Base-by-base conservation (phyloP, 495 filamentous ascomycete species). In the Penicillium verhagenii region DNA sequence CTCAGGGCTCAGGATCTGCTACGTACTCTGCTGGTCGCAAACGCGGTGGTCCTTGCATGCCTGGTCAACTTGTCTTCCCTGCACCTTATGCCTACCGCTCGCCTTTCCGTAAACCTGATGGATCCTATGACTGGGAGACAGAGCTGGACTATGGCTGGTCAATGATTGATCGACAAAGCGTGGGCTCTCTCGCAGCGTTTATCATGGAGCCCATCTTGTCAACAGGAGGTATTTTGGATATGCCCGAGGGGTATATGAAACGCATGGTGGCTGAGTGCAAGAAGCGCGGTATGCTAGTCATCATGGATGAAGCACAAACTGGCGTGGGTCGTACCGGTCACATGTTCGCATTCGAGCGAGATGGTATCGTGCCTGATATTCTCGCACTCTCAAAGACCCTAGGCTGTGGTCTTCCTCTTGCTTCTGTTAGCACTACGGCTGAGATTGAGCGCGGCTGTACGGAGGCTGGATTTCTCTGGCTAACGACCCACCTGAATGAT, bases 141-240 rank as follows among this genome's bases (percentile, higher is more conserved):
- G 81, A 85, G 58, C 63, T 85, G 42, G 75, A 82, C 1, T 82
- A 75, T 47, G 79, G 74, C 4, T 83, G 79, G 73, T 64, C 63
- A 14, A 61, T 83, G 60, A 69, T 84, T 9, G 80, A 83, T 52
- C 64, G 68, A 4, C 74, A 77, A 48, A 77, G 72, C n/a, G 72
- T 70, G 25, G 81, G 81, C 3, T 82, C 79, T 0, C 72, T 84
- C 2, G 80, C 80, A 9, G 80, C 79, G 1, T 75, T 78, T 38
- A 78, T 84, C 46, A 67, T 82, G 21, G 79, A 83, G 58, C 76
- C 73, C n/a, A 81, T 82, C 21, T 71, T 79, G 6, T 78, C 73
- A 0, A 72, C 77, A 2, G 82, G 72, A 0, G 80, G 80, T 4
- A 77, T 83, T 47, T 67, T 75, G 13, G 76, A 75, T 0, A 71